Base-by-base conservation (phyloP, 176 grass and related monocot genomes). In the sorghum (Sorghum bicolor) region DNA sequence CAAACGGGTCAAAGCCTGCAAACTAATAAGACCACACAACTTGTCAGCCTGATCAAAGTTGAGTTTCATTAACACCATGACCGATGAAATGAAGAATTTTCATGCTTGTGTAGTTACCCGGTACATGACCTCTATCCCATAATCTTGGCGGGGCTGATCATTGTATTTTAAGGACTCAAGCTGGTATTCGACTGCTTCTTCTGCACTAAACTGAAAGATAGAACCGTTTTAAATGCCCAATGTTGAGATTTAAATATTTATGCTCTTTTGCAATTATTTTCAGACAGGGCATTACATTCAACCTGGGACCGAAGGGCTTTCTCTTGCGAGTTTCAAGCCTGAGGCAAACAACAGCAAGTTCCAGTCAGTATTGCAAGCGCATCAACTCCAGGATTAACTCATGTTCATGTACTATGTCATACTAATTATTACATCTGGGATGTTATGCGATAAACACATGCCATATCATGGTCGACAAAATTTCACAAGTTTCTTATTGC, bases 41-140 rank as follows among this genome's bases (percentile, higher is more conserved):
- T 74, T 3, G n/a, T 86, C 32, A 90, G 73, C 16, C 28, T 70
- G 17, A 72, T 67, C 28, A 67, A 67, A 67, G 2, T 28, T 20
- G 57, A 20, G 38, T 77, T 52, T 62, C 58, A 80, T 38, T 47
- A 72, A 82, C 52, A 75, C 47, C 29, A 75, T 57, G 31, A 5
- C 36, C 5, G 45, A 75, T 13, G 36, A 74, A 93, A 79, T 66
- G 28, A 38, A 67, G 0, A 24, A 60, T 36, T 82, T 45, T 16
- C 80, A 68, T 67, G 75, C 50, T n/a, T 75, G 68, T 57, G n/a
- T 45, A 38, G 74, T 84, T 91, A 99, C 93, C 81, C 89, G 57
- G 91, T 99, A 99, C 96, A 99, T 99, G 89, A 99, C 87, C 79
- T 99, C 96, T 87, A 99, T 93, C 63, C 96, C 96, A 84, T 96